These are phyloP conservation scores for Sphagnurus paluster DNA, from an alignment of 1,284 basidiomycete genomes.

Conservation along the genomic window DNA sequence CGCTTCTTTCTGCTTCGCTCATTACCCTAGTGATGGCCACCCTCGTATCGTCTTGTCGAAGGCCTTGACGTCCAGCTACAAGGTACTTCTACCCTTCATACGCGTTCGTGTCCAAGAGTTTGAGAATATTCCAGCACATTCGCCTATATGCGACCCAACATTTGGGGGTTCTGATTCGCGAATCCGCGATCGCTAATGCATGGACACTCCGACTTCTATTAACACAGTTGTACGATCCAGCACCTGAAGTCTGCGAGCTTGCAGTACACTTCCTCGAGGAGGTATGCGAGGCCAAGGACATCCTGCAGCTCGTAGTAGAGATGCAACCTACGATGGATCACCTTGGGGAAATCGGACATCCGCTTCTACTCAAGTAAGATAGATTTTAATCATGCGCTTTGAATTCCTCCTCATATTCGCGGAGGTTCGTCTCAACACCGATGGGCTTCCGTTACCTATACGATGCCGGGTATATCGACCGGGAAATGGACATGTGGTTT, in stretches of 20 bases:
- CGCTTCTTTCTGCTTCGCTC: not conserved
- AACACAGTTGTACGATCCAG: slow-evolving; percentile 94
- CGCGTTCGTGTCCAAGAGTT: slow-evolving; percentile 2
- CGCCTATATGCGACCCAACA: slow-evolving; percentile 88
- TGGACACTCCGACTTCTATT: slow-evolving; percentile 91
- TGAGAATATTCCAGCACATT: slow-evolving; percentile 58
- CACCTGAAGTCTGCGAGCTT: slow-evolving; percentile 85
- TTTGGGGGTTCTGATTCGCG: slow-evolving; percentile 78
- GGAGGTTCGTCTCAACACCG: slow-evolving; percentile 92
- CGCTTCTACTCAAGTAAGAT: slow-evolving; percentile 81
- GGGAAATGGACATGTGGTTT: slow-evolving; percentile 96
- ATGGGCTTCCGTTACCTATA: slow-evolving; percentile 92
- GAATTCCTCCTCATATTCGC: slow-evolving; percentile 8
- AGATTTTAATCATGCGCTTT: not conserved
- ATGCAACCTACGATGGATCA: slow-evolving; percentile 96
- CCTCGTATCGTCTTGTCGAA: slow-evolving; percentile 90
- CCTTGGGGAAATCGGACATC: slow-evolving; percentile 89
- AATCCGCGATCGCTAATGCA: slow-evolving; percentile 61
- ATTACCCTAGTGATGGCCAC: slow-evolving; percentile 79
- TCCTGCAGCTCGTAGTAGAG: slow-evolving; percentile 89
- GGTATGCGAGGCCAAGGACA: slow-evolving; percentile 82
- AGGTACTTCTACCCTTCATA: slow-evolving; percentile 42
- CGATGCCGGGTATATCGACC: slow-evolving; percentile 89
- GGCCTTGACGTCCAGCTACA: slow-evolving; percentile 89
- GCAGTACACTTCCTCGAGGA: slow-evolving; percentile 90